Evolutionary conservation across 1,139 yeast species (phyloP).

Genomic region (Diutina rugosa): DNA sequence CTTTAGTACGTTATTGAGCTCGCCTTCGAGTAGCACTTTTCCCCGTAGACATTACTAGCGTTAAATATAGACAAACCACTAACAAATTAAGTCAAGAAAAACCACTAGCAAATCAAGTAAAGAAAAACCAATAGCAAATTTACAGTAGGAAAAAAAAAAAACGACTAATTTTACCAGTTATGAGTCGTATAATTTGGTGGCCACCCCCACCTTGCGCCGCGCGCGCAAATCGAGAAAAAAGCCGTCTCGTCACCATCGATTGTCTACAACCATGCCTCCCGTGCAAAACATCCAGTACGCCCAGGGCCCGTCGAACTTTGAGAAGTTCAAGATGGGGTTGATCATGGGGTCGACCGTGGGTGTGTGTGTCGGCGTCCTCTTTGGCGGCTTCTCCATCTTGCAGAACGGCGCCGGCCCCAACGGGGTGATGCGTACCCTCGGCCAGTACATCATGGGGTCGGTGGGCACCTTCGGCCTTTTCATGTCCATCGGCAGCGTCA

Average conservation of each 20-base stretch:
- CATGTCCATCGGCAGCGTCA: conserved; percentile 91
- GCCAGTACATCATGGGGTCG: conserved; percentile 92
- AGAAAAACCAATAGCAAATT: too few species aligned
- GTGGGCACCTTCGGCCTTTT: conserved; percentile 94
- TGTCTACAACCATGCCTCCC: not conserved
- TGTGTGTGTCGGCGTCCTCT: conserved; percentile 86
- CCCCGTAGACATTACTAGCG: too few species aligned
- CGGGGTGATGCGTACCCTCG: conserved; percentile 92
- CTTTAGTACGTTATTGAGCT: too few species aligned
- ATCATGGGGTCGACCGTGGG: conserved; percentile 96
- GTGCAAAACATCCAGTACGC: conserved; percentile 32
- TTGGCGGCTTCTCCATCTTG: conserved; percentile 85
- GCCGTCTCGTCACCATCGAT: not conserved
- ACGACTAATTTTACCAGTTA: too few species aligned
- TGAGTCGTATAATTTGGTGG: too few species aligned
- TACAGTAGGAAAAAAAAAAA: too few species aligned
- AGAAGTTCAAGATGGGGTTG: conserved; percentile 96
- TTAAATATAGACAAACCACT: too few species aligned
- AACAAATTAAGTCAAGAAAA: too few species aligned
- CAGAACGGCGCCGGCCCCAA: conserved; percentile 98
- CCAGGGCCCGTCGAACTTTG: conserved; percentile 62
- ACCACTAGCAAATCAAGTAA: too few species aligned
- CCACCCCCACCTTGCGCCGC: not conserved
- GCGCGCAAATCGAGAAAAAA: not conserved
- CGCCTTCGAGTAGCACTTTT: too few species aligned